These are phyloP conservation scores for Dalbergia oliveri DNA, from an alignment of 306 rosid species.

Conservation along the genomic window DNA sequence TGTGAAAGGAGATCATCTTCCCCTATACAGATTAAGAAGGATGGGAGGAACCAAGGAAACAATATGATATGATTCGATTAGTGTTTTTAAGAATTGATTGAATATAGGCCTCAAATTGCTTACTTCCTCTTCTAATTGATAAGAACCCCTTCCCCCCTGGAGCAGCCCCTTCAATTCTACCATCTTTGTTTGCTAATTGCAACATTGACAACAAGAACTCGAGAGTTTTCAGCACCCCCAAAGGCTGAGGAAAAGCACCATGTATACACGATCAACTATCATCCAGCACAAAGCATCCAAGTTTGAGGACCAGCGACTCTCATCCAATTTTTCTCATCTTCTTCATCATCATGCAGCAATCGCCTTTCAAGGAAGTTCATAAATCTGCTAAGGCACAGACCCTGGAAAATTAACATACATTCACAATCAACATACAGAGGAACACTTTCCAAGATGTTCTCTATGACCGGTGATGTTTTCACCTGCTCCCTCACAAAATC, in stretches of 20 bases:
- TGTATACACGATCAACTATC: slow-evolving; percentile 94
- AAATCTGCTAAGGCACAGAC: slow-evolving; percentile 89
- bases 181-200: slow-evolving; percentile 97
- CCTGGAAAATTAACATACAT: slow-evolving; percentile 91
- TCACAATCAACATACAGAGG: slow-evolving; percentile 83
- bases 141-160: slow-evolving; percentile 88
- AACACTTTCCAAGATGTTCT: slow-evolving; percentile 89
- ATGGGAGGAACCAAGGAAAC: slow-evolving; percentile 96
- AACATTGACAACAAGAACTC: slow-evolving; percentile 97
- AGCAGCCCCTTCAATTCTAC: slow-evolving; percentile 94
- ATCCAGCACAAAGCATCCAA: slow-evolving; percentile 97
- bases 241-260: slow-evolving; percentile 98
- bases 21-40: slow-evolving; percentile 78
- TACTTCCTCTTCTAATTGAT: slow-evolving; percentile 88
- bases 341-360: slow-evolving; percentile 96
- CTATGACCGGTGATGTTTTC: slow-evolving; percentile 79
- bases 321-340: slow-evolving; percentile 91
- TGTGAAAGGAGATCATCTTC: slow-evolving; percentile 80
- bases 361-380: slow-evolving; percentile 98
- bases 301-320: slow-evolving; percentile 92
- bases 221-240: slow-evolving; percentile 82
- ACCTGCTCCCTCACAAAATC: slow-evolving; percentile 91
- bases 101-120: slow-evolving; percentile 95
- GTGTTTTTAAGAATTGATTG: slow-evolving; percentile 94
- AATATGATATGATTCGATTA: slow-evolving; percentile 87